A percentile compares a stretch with the other conserved stretches of the same genome.
Conservation (phyloP, 2,329 filamentous ascomycete species). For the Talaromyces pinophilus region DNA sequence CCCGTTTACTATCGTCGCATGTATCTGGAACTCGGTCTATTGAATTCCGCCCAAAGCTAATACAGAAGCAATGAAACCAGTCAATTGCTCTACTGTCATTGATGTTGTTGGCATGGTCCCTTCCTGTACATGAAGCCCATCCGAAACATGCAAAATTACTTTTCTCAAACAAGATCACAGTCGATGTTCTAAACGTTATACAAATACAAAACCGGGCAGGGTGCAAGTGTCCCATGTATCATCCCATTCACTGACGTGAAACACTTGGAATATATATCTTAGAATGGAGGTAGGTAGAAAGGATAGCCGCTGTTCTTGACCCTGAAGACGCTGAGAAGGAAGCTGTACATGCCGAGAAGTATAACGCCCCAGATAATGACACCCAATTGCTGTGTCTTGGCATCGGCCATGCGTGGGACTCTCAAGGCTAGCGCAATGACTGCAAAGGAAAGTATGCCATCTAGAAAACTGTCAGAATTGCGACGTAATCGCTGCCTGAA, state of each 20-base stretch:
- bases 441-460: conserved; percentile 81
- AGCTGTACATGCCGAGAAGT: conserved; percentile 84
- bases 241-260: conserved; percentile 22
- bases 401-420: conserved; percentile 81
- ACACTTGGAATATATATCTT: conserved; percentile 25
- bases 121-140: conserved; percentile 6
- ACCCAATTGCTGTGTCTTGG: conserved; percentile 74
- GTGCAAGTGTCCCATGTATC: conserved; percentile 18
- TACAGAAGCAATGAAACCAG: background rate
- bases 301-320: conserved; percentile 94
- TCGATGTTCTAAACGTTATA: conserved; percentile 7
- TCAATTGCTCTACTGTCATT: background rate
- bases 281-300: conserved; percentile 90
- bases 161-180: background rate
- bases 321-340: conserved; percentile 89
- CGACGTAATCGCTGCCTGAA: background rate
- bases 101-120: background rate
- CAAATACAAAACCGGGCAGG: conserved; percentile 5
- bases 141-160: background rate
- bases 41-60: background rate
- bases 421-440: conserved; percentile 89
- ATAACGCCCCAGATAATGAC: conserved; percentile 77
- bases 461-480: conserved; percentile 44
- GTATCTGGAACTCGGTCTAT: background rate
- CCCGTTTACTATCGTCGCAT: too few relatives aligned